Percentiles rank a stretch among this genome's conserved stretches.
Evolutionary conservation across 495 filamentous ascomycete genomes (phyloP).

Genomic region (Halenospora varia): DNA sequence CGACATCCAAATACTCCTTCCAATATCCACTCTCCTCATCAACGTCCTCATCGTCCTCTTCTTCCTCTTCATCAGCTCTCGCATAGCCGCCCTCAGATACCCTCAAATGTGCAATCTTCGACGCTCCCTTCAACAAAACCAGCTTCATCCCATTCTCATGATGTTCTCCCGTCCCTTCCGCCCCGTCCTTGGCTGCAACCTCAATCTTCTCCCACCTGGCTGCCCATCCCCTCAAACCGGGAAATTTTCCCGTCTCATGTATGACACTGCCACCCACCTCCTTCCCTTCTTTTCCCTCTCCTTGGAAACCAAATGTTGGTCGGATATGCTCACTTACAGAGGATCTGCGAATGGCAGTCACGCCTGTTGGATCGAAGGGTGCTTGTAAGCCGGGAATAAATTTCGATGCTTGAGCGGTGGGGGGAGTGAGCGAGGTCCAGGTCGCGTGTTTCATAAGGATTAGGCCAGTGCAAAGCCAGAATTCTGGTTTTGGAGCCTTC

Average conservation of each 20-base stretch:
- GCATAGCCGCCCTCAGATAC: neutral
- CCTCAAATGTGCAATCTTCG: neutral
- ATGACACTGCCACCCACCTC: slow-evolving; percentile 8
- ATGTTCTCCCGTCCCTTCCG: neutral
- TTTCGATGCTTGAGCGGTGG: neutral
- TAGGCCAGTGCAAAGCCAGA: slow-evolving; percentile 21
- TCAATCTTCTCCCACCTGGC: slow-evolving; percentile 14
- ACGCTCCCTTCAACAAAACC: neutral
- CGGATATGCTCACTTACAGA: slow-evolving; percentile 15
- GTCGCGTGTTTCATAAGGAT: slow-evolving; percentile 23
- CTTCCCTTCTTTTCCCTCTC: slow-evolving; percentile 1
- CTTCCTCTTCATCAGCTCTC: too few species aligned
- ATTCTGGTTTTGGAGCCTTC: neutral
- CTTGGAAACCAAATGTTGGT: slow-evolving; percentile 11
- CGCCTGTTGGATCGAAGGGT: slow-evolving; percentile 19
- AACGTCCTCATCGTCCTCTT: neutral
- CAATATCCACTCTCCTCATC: neutral
- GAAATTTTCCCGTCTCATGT: slow-evolving; percentile 23
- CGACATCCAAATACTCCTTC: neutral
- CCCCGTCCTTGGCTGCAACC: neutral
- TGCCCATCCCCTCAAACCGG: slow-evolving; percentile 21
- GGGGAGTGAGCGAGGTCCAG: slow-evolving; percentile 15
- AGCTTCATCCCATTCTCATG: neutral
- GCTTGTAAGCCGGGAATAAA: slow-evolving; percentile 13
- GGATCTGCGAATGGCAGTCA: slow-evolving; percentile 13